Evolutionary conservation across 2,329 filamentous ascomycete genomes (phyloP).

Genomic region (Hypoxylon sp.): DNA sequence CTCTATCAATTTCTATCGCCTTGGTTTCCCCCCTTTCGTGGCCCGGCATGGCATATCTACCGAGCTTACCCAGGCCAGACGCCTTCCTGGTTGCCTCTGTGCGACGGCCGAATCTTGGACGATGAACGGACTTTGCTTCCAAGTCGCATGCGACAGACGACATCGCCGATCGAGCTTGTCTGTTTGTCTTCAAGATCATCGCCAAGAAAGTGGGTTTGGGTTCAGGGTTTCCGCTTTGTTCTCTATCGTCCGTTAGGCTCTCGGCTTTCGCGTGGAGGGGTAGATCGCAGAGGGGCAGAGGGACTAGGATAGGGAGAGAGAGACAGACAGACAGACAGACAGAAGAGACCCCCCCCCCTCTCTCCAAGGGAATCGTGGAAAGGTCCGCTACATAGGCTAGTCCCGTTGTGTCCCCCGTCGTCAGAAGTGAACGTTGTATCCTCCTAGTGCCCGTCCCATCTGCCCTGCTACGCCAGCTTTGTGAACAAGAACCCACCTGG

Average conservation of each 20-base stretch:
- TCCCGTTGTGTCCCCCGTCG: constrained; percentile 30
- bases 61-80: constrained; percentile 4
- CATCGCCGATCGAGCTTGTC: constrained; percentile 24
- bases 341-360: too few relatives aligned
- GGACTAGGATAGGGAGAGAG: constrained; percentile 10
- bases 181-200: constrained; percentile 32
- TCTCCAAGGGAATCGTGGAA: constrained; percentile 19
- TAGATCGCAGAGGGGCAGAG: neutral
- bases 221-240: constrained; percentile 20
- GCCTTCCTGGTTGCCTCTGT: constrained; percentile 18
- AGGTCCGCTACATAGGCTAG: too few relatives aligned
- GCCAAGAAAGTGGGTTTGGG: constrained; percentile 29
- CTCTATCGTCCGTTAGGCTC: too few relatives aligned
- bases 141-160: constrained; percentile 28
- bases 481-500: constrained; percentile 29
- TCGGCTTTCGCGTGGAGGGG: constrained; percentile 14
- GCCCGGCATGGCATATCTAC: neutral
- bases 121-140: constrained; percentile 25
- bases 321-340: too few relatives aligned
- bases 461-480: constrained; percentile 27
- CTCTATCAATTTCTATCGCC: constrained; percentile 17
- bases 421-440: too few relatives aligned
- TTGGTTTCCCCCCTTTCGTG: constrained; percentile 10
- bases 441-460: constrained; percentile 25
- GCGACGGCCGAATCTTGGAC: constrained; percentile 19